Evolutionary conservation across 495 filamentous ascomycete species (phyloP).

Genomic region (Penicillium waksmanii): DNA sequence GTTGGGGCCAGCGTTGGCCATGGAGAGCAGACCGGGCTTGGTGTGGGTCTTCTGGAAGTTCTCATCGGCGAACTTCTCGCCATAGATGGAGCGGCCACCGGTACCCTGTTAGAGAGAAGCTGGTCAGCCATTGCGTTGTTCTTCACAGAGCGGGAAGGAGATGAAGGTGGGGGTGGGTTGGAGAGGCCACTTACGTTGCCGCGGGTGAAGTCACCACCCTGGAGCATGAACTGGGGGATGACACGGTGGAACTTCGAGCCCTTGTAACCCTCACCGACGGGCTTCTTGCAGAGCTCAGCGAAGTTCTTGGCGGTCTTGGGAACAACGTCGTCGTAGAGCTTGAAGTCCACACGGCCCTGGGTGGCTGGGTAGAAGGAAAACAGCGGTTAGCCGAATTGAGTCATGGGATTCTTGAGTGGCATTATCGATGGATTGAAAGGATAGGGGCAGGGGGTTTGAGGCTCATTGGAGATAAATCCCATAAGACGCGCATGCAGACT

Average conservation of each 20-base stretch:
- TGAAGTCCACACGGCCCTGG: constrained; percentile 82
- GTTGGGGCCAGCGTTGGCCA: constrained; percentile 94
- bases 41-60: constrained; percentile 87
- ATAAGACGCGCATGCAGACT: not conserved
- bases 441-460: not conserved
- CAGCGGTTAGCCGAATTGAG: constrained; percentile 1
- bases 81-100: constrained; percentile 95
- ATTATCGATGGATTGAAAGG: not conserved
- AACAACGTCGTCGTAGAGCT: constrained; percentile 82
- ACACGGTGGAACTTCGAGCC: constrained; percentile 92
- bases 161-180: not conserved
- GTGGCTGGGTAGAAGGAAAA: constrained; percentile 57
- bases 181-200: constrained; percentile 68
- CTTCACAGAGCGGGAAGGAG: not conserved
- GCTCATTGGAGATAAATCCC: not conserved
- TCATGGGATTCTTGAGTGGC: not conserved
- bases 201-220: constrained; percentile 97
- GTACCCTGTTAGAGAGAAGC: constrained; percentile 58
- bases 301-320: constrained; percentile 98
- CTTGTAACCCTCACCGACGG: constrained; percentile 89
- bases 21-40: constrained; percentile 86
- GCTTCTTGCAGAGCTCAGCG: constrained; percentile 87
- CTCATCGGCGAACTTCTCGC: constrained; percentile 96
- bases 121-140: not conserved
- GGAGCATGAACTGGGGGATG: constrained; percentile 99